phyloP scores from a whole-genome alignment of 1,284 basidiomycete species.

The Papiliotrema terrestris region DNA sequence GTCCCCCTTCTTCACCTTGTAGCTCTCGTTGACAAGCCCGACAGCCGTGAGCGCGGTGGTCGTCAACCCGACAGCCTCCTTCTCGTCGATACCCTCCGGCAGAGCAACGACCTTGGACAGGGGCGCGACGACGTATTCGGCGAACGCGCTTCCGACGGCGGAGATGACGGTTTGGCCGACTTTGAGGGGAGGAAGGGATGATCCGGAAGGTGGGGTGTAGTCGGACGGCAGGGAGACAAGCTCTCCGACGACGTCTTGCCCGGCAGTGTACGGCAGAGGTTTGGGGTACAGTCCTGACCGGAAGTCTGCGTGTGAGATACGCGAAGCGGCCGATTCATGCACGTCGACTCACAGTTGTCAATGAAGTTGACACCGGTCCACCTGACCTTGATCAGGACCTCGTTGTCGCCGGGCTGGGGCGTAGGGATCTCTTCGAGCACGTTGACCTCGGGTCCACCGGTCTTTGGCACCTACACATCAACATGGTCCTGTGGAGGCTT shows the following conservation, averaged over 20 bases:
- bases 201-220: constrained; percentile 5
- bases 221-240: constrained; percentile 66
- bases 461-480: constrained; percentile 51
- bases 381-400: constrained; percentile 75
- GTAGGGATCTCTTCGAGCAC: constrained; percentile 58
- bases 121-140: constrained; percentile 69
- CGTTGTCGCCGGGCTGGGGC: constrained; percentile 60
- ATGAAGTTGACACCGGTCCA: constrained; percentile 73
- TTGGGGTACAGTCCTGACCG: constrained; percentile 53
- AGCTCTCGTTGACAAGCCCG: constrained; percentile 76
- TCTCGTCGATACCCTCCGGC: constrained; percentile 56
- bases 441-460: constrained; percentile 70
- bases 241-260: constrained; percentile 73
- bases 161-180: constrained; percentile 52
- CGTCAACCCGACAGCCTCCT: constrained; percentile 63
- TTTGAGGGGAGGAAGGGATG: constrained; percentile 54
- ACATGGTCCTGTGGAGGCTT: neutral
- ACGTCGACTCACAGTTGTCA: constrained; percentile 40
- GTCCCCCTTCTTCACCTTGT: constrained; percentile 65
- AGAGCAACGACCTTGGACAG: constrained; percentile 61
- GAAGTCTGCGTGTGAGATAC: constrained; percentile 26
- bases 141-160: constrained; percentile 60
- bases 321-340: too few species aligned
- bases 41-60: constrained; percentile 79
- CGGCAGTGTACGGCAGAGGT: constrained; percentile 68